Evolutionary conservation across 2,329 filamentous ascomycete species (phyloP).

Genomic region (Colletotrichum spinosum): DNA sequence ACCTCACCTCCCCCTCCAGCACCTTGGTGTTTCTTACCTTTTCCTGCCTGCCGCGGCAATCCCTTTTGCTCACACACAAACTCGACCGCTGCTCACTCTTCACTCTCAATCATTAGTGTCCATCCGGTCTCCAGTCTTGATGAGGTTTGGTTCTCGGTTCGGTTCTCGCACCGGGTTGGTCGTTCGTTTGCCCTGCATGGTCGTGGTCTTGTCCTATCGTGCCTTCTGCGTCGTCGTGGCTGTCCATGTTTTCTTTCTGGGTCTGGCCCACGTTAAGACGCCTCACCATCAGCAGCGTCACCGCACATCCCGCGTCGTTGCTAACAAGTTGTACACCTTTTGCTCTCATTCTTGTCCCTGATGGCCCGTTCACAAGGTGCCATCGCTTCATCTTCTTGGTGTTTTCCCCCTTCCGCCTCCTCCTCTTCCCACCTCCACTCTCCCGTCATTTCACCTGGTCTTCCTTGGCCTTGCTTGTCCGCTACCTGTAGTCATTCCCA

Average conservation of each 20-base stretch:
- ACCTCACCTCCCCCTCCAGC: neutral
- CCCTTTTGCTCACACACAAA: neutral
- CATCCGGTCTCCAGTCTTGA: neutral
- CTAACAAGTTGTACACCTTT: neutral
- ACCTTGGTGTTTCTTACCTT: neutral
- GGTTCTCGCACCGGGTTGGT: conserved; percentile 23
- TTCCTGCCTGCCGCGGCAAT: conserved; percentile 26
- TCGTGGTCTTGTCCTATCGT: conserved; percentile 15
- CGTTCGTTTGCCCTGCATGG: conserved; percentile 22
- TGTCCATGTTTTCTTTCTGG: conserved; percentile 34
- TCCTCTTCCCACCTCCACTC: conserved; percentile 27
- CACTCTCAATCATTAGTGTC: neutral
- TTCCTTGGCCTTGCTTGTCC: conserved; percentile 9
- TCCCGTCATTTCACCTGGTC: conserved; percentile 22
- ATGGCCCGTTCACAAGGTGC: conserved; percentile 26
- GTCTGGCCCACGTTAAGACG: conserved; percentile 30
- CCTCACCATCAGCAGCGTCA: too few relatives aligned
- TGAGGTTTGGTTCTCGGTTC: neutral
- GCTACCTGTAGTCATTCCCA: conserved; percentile 30
- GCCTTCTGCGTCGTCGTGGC: conserved; percentile 18
- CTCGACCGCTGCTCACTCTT: neutral
- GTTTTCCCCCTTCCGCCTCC: conserved; percentile 32
- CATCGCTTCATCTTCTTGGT: conserved; percentile 36
- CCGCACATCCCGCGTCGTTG: neutral
- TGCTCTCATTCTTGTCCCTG: conserved; percentile 20